phyloP scores from a whole-genome alignment of 768 basidiomycete genomes.

The Amyloporia xantha region DNA sequence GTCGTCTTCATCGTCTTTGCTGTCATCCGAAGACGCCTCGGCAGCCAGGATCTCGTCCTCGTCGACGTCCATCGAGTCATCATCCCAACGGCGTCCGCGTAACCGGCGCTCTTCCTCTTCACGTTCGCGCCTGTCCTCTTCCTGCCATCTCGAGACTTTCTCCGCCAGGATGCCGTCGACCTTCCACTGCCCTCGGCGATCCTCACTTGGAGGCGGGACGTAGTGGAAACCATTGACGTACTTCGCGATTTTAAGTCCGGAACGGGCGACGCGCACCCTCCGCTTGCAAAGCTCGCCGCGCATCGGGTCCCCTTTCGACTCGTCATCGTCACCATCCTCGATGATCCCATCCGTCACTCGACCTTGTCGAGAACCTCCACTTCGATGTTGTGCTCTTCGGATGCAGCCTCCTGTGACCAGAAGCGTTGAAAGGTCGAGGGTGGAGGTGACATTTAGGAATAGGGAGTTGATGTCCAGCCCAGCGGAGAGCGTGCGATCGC shows the following conservation, averaged over 20 bases:
- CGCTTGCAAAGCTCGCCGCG: constrained; percentile 36
- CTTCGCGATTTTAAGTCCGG: constrained; percentile 58
- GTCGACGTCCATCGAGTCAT: constrained; percentile 67
- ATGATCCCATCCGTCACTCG: constrained; percentile 73
- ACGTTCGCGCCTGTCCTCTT: constrained; percentile 59
- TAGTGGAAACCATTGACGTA: constrained; percentile 74
- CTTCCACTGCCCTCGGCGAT: constrained; percentile 53
- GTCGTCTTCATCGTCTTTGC: constrained; percentile 59
- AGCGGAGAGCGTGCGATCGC: constrained; percentile 94
- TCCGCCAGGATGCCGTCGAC: constrained; percentile 59
- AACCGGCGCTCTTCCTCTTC: constrained; percentile 65
- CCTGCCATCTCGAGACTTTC: constrained; percentile 64
- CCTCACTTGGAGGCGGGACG: constrained; percentile 21
- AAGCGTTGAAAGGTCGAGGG: no score
- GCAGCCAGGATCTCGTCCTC: constrained; percentile 46
- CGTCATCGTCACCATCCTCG: constrained; percentile 57
- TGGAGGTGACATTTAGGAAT: no score
- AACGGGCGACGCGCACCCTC: constrained; percentile 72
- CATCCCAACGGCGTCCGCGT: constrained; percentile 56
- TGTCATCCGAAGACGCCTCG: constrained; percentile 34
- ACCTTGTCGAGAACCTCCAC: constrained; percentile 69
- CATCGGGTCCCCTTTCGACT: constrained; percentile 22
- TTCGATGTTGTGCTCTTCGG: constrained; percentile 58
- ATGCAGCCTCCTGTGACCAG: constrained; percentile 56
- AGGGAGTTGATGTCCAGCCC: constrained; percentile 91